Evolutionary conservation across 2,329 filamentous ascomycete genomes (phyloP), one percentile per base, ranked within the genome.

Genomic region (Blastomyces percursus): DNA sequence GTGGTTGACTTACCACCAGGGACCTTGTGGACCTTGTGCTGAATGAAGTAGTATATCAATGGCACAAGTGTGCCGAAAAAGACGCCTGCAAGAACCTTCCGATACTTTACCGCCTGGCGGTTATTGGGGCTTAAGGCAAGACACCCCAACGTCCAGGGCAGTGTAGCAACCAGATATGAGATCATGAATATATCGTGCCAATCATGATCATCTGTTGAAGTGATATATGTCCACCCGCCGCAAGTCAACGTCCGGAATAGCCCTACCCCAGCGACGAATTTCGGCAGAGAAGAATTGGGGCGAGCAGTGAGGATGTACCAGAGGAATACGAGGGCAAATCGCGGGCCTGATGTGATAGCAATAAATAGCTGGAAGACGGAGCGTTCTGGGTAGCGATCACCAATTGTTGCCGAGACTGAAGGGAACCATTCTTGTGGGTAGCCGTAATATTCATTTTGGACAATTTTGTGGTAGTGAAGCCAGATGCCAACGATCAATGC

Each of bases 131-230:
- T 96, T 60, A 97, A 79, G 5, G 88, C 86, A 65, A 97, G 83
- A 75, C 93, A 96, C 58, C 94, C 94, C 57, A 91, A 76, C 1
- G 93, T 99, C 94, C 94, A 99, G 1, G 94, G 94, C 61, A 99
- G 81, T 2, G 94, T 97, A 42, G 91, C 89, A 55, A 99, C 87
- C 62, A 99, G 81, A 76, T 99, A 99, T 16, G 91, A 95, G 69
- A 99, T 96, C 94, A 99, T 99, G 75, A 99, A 93, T 66, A 97
- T 93, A 72, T 99, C 94, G 75, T 99, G 94, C 92, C 91, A 97
- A 76, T 96, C 86, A 76, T 99, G 94, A 74, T 97, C 91, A 74
- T 99, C 94, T 52, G 94, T 99, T 65, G 94, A 97, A 32, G 94
- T 99, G 65, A 99, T 86, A 76, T 97, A 99, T 61, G 94, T 96